phyloP scores from a whole-genome alignment of 257 asterid species.

The Nicotiana sylvestris region DNA sequence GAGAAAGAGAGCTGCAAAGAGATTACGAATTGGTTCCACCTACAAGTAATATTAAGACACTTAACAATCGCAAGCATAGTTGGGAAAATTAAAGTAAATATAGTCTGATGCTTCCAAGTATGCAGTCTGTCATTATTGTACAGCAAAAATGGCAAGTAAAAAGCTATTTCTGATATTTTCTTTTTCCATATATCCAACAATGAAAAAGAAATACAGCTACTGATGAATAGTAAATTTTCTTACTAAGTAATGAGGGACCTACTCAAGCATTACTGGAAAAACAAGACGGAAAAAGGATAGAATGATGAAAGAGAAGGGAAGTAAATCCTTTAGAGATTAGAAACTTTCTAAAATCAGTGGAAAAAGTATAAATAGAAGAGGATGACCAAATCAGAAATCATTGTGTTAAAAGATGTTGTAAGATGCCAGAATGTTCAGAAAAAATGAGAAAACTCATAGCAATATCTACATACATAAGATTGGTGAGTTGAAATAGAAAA shows the following conservation, averaged over 20 bases:
- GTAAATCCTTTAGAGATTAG: background rate
- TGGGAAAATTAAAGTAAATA: background rate
- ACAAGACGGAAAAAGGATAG: background rate
- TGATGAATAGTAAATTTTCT: background rate
- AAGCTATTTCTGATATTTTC: background rate
- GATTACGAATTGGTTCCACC: conserved; percentile 97
- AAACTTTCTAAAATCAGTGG: background rate
- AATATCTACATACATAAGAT: background rate
- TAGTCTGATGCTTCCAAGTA: background rate
- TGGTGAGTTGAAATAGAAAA: background rate
- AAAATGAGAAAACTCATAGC: background rate
- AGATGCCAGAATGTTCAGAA: background rate
- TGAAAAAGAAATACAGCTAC: background rate
- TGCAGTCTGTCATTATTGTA: background rate
- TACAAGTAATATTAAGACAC: conserved; percentile 27
- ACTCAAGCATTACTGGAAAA: background rate
- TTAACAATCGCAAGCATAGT: background rate
- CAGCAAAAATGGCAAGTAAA: background rate
- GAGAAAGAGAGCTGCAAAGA: conserved; percentile 94
- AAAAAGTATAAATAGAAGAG: background rate
- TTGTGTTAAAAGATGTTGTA: background rate
- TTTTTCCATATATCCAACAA: background rate
- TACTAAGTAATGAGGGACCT: background rate
- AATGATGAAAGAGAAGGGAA: background rate
- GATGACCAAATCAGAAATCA: background rate